These are phyloP conservation scores for Colletotrichum incanum DNA, from an alignment of 2,329 filamentous ascomycete species.

Conservation along the genomic window DNA sequence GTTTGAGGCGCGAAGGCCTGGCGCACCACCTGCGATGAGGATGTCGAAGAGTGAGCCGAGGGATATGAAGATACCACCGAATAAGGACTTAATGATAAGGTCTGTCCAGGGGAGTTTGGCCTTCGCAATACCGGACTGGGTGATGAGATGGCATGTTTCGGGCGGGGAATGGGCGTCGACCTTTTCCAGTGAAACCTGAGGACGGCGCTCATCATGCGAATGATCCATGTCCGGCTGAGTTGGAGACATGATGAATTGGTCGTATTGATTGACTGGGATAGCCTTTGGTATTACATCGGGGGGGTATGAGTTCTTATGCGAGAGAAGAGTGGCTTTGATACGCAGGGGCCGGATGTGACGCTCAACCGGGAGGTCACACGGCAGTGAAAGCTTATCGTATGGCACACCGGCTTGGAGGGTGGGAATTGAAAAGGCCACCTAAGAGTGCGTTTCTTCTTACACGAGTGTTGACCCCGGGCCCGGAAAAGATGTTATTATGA, in stretches of 20 bases:
- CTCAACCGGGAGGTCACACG: neutral
- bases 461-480: neutral
- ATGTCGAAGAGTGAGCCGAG: conserved; percentile 21
- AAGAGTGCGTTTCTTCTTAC: neutral
- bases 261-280: neutral
- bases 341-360: neutral
- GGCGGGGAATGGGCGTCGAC: conserved; percentile 9
- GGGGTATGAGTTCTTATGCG: neutral
- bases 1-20: conserved; percentile 14
- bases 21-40: conserved; percentile 19
- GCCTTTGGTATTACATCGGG: neutral
- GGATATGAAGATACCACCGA: conserved; percentile 31
- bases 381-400: neutral
- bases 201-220: neutral
- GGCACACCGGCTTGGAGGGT: neutral
- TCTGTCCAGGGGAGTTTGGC: conserved; percentile 10
- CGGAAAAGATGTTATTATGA: neutral
- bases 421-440: too few species aligned
- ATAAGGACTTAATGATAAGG: conserved; percentile 20
- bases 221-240: neutral
- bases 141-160: conserved; percentile 15
- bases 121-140: conserved; percentile 18
- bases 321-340: neutral
- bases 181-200: neutral
- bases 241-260: neutral